phyloP scores from a whole-genome alignment of 306 rosid species.

The Malus asiatica region DNA sequence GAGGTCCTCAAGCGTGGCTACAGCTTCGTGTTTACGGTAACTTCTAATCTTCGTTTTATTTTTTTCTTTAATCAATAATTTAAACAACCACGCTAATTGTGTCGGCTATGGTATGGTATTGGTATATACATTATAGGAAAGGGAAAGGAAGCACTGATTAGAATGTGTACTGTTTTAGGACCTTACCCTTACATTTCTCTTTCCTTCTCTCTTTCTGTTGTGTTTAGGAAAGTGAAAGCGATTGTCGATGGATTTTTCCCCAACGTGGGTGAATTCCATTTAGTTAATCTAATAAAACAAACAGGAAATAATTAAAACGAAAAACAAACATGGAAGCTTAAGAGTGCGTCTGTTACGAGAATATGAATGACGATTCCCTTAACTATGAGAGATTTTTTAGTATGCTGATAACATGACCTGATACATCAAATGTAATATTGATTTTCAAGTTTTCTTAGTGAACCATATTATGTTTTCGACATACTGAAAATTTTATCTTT shows the following conservation, averaged over 20 bases:
- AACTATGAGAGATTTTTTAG: too few species aligned
- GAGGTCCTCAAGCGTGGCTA: constrained; percentile 72
- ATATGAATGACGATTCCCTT: neutral
- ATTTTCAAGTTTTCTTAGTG: too few species aligned
- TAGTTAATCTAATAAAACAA: neutral
- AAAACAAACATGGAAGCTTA: neutral
- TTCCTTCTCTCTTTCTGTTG: neutral
- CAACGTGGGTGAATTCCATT: neutral
- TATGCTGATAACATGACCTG: accelerated
- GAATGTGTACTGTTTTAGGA: neutral
- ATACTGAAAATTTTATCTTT: too few species aligned
- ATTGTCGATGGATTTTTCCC: neutral
- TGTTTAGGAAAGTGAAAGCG: neutral
- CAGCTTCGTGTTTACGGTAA: constrained; percentile 65
- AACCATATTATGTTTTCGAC: too few species aligned
- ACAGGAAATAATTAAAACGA: neutral
- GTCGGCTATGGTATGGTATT: neutral
- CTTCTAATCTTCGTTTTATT: neutral
- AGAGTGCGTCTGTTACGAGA: neutral
- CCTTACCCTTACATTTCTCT: neutral
- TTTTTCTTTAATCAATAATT: too few species aligned
- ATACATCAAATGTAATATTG: accelerated
- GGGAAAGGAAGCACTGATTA: neutral
- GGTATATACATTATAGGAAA: neutral
- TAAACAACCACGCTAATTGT: neutral